Base-by-base conservation (phyloP, 306 rosid species). In the Acacia acuminata region DNA sequence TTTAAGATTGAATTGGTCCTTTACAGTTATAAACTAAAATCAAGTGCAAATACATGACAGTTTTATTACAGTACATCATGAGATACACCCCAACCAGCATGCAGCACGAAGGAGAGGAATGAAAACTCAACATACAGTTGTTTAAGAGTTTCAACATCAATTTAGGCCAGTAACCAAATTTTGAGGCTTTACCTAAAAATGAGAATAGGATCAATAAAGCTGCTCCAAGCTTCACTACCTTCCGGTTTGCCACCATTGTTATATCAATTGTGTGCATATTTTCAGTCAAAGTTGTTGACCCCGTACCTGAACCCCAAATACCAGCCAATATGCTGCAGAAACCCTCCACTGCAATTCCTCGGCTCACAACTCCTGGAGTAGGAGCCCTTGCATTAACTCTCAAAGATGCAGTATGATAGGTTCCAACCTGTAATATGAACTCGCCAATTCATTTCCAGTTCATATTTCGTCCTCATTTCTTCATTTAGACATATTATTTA, bases 271-370 rank as follows among this genome's bases (percentile, higher is more conserved):
- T 92, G 79, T 96, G 88, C 71, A 84, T 56, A 81, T 96, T 96
- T 89, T 96, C 99, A 56, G 99, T 96, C 88, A 96, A 91, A 56
- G 99, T 96, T 13, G 98, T 90, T 76, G 98, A 84, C 43, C 99
- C 99, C 42, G 97, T 90, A 68, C 99, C 98, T 30, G 98, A 84
- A 80, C 99, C 99, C 98, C 96, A 96, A 76, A 93, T 74, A 73
- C 98, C 99, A 53, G 98, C 94, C 84, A 96, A 83, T 80, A 96
- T 86, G 80, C 99, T 90, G 82, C 99, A 96, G 84, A 96, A 91
- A 77, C 99, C 99, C 88, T 96, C 99, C 83, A 96, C 47, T 17
- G 94, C 99, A 86, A 96, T 93, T 75, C 99, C 99, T 85, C 99
- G 85, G 86, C 99, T 92, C 61, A 96, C 97, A 75, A 93, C 90